Base-by-base conservation (phyloP, 345 rosid genomes). In the Passiflora organensis region DNA sequence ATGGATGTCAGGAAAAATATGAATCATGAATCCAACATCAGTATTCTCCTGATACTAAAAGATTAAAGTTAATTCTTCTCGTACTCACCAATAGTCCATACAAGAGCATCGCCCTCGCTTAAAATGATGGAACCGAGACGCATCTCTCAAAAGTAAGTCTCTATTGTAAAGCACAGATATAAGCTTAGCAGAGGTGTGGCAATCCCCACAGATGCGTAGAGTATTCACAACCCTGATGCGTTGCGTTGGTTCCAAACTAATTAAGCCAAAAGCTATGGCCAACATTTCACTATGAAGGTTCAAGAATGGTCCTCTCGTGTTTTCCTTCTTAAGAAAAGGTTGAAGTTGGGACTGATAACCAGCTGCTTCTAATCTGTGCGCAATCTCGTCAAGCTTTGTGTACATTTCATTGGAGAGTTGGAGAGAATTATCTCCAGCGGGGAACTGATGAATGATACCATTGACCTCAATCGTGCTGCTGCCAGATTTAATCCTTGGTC, bases 231-330 rank as follows among this genome's bases (percentile, higher is more conserved):
- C 55, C 16, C 61, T 66, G 43, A 70, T 61, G 9, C 56, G 76
- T 21, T 24, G n/a, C 21, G 65, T 70, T 1, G 51, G 48, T 0
- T 34, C 6, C 4, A 58, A 47, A 22, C 43, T 62, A 28, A 51
- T 3, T 17, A 69, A 57, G 13, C 69, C 69, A 46, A 58, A 71
- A 0, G 71, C 63, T 32, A 65, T 46, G 22, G 71, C 76, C 41
- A 61, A 48, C 59, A 63, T 71, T 62, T 65, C 64, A 28, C 69
- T 53, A 12, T 76, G 69, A 25, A 67, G 72, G 48, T 59, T 34
- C 13, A 5, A 72, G 58, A 20, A 34, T 36, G n/a, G 61, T 64
- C 60, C 62, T 67, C 48, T 65, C 53, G 58, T 53, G 25, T 65
- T 58, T 1, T 61, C 66, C 52, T 67, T 59, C 21, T 76, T 61